Conservation (phyloP, 148 eudicot genomes). For the Nyssa sinensis region DNA sequence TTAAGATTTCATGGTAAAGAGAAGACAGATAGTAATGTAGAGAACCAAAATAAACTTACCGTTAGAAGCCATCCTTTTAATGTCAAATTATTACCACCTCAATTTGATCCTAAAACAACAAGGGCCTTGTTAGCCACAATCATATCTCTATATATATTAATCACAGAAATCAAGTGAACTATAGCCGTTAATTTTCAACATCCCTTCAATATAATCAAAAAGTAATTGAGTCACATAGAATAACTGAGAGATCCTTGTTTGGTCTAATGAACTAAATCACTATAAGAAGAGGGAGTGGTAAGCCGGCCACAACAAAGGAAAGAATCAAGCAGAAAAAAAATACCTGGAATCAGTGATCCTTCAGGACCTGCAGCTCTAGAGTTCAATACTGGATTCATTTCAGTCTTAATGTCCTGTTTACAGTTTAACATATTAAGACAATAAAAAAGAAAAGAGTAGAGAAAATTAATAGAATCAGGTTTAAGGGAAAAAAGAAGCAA, state of each 20-base stretch:
- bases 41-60: too few relatives aligned
- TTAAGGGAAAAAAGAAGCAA: too few relatives aligned
- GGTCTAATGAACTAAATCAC: background rate
- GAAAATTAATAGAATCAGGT: too few relatives aligned
- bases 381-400: conserved; percentile 49
- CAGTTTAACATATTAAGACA: too few relatives aligned
- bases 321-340: background rate
- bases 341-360: conserved; percentile 64
- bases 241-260: conserved; percentile 4
- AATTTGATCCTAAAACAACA: too few relatives aligned
- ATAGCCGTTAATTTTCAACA: background rate
- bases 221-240: background rate
- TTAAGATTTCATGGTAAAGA: too few relatives aligned
- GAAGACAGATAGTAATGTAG: too few relatives aligned
- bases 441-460: too few relatives aligned
- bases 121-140: conserved; percentile 20
- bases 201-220: background rate
- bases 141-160: background rate
- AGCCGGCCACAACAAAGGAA: background rate
- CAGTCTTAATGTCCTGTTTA: conserved; percentile 49
- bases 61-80: conserved; percentile 84
- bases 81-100: conserved; percentile 58
- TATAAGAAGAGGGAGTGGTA: background rate
- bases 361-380: conserved; percentile 53
- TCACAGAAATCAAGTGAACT: background rate